Percentiles rank a stretch among this genome's conserved stretches.
These are phyloP conservation scores for Boletus mariae DNA, from an alignment of 1,284 basidiomycete genomes.

Conservation along the genomic window DNA sequence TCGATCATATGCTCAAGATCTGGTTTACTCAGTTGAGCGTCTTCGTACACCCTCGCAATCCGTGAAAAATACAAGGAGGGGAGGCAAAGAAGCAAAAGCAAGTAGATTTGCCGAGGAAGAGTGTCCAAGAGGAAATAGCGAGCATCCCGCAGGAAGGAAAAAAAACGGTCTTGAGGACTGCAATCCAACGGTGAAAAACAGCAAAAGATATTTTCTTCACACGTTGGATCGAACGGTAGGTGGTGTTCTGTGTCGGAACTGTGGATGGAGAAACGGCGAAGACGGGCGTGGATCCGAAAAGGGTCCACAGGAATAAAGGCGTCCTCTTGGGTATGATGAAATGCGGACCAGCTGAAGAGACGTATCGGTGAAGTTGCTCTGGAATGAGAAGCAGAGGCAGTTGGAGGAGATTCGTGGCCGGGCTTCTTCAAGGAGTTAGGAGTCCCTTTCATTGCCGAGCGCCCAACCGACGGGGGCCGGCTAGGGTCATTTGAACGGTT, in stretches of 20 bases:
- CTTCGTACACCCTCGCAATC: conserved; percentile 66
- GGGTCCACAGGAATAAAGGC: conserved; percentile 50
- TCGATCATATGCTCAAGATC: conserved; percentile 70
- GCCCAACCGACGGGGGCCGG: conserved; percentile 14
- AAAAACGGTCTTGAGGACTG: conserved; percentile 9
- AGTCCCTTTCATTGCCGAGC: conserved; percentile 2
- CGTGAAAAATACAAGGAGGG: conserved; percentile 73
- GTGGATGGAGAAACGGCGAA: conserved; percentile 24
- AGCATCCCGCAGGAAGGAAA: conserved; percentile 18
- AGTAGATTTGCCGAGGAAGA: conserved; percentile 58
- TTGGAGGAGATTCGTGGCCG: conserved; percentile 15
- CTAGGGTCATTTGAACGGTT: conserved; percentile 11
- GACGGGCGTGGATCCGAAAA: conserved; percentile 35
- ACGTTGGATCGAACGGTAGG: conserved; percentile 18
- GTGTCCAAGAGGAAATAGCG: conserved; percentile 40
- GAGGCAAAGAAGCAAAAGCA: conserved; percentile 61
- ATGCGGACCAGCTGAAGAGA: conserved; percentile 34
- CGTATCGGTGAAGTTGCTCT: conserved; percentile 45
- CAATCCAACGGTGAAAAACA: conserved; percentile 23
- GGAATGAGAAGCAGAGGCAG: conserved; percentile 36
- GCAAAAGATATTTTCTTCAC: conserved; percentile 22
- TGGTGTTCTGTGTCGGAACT: conserved; percentile 17
- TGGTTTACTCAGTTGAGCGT: conserved; percentile 68
- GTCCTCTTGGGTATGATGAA: conserved; percentile 44
- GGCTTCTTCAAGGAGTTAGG: conserved; percentile 8